phyloP scores from a whole-genome alignment of 192 early-diverging fungal genomes.

The Geosiphon pyriformis region DNA sequence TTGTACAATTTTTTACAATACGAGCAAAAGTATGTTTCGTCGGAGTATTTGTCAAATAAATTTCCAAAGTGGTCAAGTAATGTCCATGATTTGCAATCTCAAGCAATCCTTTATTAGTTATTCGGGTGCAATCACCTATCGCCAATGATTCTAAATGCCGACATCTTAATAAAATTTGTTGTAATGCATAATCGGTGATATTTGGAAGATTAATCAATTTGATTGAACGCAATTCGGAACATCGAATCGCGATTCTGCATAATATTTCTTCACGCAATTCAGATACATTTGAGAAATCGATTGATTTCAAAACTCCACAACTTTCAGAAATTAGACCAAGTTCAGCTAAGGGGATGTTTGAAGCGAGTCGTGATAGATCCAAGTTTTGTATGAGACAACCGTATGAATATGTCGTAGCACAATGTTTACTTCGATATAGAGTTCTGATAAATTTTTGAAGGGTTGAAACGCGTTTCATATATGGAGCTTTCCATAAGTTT shows the following conservation, averaged over 20 bases:
- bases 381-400: conserved; percentile 20
- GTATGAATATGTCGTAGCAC: conserved; percentile 9
- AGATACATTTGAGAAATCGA: conserved; percentile 16
- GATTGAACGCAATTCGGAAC: conserved; percentile 17
- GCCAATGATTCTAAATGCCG: conserved; percentile 4
- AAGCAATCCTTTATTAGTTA: conserved; percentile 4
- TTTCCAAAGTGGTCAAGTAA: conserved; percentile 11
- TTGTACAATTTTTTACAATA: conserved; percentile 6
- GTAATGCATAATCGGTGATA: conserved; percentile 9
- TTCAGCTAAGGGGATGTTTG: background rate
- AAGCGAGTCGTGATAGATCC: conserved; percentile 5
- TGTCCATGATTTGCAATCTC: background rate
- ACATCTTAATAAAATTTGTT: conserved; percentile 4
- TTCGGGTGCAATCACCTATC: conserved; percentile 12
- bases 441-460: conserved; percentile 21
- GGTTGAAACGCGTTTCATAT: conserved; percentile 15
- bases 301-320: conserved; percentile 12
- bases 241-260: conserved; percentile 3
- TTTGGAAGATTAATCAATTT: conserved; percentile 22
- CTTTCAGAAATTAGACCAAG: conserved; percentile 17
- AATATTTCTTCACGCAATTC: background rate
- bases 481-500: conserved; percentile 1
- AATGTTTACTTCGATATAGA: conserved; percentile 1
- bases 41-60: conserved; percentile 10
- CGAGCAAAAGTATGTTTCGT: conserved; percentile 1